Conservation (phyloP, 2,329 filamentous ascomycete genomes). For the Didymella sp. region DNA sequence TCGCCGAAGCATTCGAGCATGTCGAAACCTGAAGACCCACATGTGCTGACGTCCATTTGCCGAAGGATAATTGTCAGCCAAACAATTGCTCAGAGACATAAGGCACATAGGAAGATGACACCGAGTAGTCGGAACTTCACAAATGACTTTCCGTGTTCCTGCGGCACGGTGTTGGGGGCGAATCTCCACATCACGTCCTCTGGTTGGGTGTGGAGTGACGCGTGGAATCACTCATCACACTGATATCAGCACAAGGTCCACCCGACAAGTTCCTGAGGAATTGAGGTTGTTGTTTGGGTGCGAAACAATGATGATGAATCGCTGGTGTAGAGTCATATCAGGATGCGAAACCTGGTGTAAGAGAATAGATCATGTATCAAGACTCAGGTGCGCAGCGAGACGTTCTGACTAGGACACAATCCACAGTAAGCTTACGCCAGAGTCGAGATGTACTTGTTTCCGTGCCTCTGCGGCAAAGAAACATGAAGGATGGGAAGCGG, state of each 20-base stretch:
- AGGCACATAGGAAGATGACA: background rate
- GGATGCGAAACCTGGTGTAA: background rate
- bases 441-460: background rate
- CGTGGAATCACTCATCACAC: background rate
- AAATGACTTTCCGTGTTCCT: background rate
- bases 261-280: background rate
- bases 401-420: background rate
- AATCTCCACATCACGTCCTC: conserved; percentile 6
- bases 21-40: conserved; percentile 4
- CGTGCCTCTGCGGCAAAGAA: conserved; percentile 8
- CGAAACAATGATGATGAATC: background rate
- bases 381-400: background rate
- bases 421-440: conserved; percentile 5
- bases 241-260: background rate
- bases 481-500: conserved; percentile 5
- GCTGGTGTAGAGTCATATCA: conserved; percentile 2
- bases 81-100: background rate
- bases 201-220: background rate
- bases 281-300: background rate
- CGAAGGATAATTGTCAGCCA: background rate
- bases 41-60: conserved; percentile 2
- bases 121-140: background rate
- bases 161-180: conserved; percentile 10
- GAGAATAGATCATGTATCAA: background rate
- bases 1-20: background rate